Evolutionary conservation across 2,329 filamentous ascomycete genomes (phyloP).

Genomic region (Gliomastix tumulicola): DNA sequence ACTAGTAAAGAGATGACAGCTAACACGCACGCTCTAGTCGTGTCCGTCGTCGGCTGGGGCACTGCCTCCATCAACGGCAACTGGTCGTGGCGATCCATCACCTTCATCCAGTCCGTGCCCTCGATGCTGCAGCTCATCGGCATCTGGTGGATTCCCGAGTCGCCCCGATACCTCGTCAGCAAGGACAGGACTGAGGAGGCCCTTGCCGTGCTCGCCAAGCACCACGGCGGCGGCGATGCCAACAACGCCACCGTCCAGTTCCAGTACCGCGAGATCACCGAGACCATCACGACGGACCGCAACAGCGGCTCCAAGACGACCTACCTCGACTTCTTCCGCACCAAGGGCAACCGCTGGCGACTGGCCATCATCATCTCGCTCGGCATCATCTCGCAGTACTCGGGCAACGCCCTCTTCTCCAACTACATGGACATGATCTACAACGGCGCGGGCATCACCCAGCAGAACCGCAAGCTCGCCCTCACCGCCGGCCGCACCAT

Average conservation of each 20-base stretch:
- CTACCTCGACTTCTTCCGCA: conserved; percentile 55
- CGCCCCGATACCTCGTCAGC: conserved; percentile 56
- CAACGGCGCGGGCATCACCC: conserved; percentile 50
- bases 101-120: conserved; percentile 55
- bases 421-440: conserved; percentile 62
- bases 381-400: conserved; percentile 62
- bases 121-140: conserved; percentile 56
- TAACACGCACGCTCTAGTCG: conserved; percentile 22
- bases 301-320: conserved; percentile 36
- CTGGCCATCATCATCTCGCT: conserved; percentile 55
- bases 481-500: conserved; percentile 50
- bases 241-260: conserved; percentile 57
- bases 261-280: conserved; percentile 59
- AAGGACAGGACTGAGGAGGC: conserved; percentile 59
- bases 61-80: conserved; percentile 49
- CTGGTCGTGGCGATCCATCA: conserved; percentile 63
- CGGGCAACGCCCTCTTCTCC: conserved; percentile 59
- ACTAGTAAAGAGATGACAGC: too few relatives aligned
- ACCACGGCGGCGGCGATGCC: conserved; percentile 54
- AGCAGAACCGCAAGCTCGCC: conserved; percentile 48
- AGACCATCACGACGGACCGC: conserved; percentile 54
- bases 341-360: conserved; percentile 57
- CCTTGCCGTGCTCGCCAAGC: conserved; percentile 51
- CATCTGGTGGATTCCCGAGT: conserved; percentile 64
- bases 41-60: conserved; percentile 57